Conservation (phyloP, 169 alveolate species). For the Cyclospora cayetanensis region DNA sequence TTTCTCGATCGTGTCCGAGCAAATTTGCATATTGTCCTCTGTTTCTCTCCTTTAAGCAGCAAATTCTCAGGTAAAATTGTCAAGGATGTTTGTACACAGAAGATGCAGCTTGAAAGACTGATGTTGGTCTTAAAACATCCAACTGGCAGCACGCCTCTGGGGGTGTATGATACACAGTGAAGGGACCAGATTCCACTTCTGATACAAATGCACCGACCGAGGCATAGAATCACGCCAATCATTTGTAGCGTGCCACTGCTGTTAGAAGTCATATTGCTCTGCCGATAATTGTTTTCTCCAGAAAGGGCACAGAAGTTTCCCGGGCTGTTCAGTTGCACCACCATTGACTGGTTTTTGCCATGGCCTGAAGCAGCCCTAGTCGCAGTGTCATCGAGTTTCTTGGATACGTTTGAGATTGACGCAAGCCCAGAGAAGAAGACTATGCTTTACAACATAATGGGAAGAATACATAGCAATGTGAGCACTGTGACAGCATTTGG, state of each 20-base stretch:
- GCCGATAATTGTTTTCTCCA: constrained; percentile 41
- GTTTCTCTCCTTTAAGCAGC: constrained; percentile 96
- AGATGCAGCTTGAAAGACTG: too few relatives aligned
- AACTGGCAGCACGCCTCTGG: too few relatives aligned
- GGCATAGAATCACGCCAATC: too few relatives aligned
- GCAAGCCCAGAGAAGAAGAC: constrained; percentile 83
- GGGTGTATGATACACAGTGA: too few relatives aligned
- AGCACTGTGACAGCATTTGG: neutral
- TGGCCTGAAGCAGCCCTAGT: constrained; percentile 98
- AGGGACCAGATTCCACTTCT: too few relatives aligned
- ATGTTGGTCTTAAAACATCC: too few relatives aligned
- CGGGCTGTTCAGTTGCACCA: constrained; percentile 93
- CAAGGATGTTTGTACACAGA: neutral
- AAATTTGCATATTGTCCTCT: constrained; percentile 93
- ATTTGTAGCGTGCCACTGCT: too few relatives aligned
- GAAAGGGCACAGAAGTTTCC: constrained; percentile 97
- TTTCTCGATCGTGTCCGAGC: constrained; percentile 95
- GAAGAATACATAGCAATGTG: constrained; percentile 75
- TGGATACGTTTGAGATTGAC: constrained; percentile 86
- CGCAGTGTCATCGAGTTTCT: constrained; percentile 92
- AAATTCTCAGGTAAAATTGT: constrained; percentile 85
- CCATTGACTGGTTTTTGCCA: constrained; percentile 96
- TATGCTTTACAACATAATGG: constrained; percentile 90
- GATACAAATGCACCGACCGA: too few relatives aligned
- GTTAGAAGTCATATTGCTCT: too few relatives aligned